Percentiles rank a stretch among this genome's conserved stretches.
Evolutionary conservation across 2,329 filamentous ascomycete genomes (phyloP).

Genomic region (Chlorencoelia australis): DNA sequence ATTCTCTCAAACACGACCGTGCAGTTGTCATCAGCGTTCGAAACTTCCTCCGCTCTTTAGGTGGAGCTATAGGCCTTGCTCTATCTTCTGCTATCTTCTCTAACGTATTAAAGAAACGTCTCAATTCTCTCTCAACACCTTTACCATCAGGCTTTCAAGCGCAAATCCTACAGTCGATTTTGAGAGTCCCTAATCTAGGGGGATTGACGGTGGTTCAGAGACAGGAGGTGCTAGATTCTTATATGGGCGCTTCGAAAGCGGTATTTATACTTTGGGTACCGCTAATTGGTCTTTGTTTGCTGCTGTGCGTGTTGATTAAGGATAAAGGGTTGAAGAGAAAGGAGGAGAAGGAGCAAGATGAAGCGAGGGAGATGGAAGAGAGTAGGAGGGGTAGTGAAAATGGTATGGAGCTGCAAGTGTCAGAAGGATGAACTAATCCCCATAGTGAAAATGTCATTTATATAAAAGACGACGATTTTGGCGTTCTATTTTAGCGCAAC

Average conservation of each 20-base stretch:
- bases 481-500: no score
- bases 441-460: no score
- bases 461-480: no score
- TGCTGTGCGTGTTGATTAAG: conserved; percentile 41
- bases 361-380: no score
- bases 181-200: conserved; percentile 19
- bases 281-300: conserved; percentile 39
- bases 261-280: conserved; percentile 49
- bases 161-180: conserved; percentile 17
- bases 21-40: conserved; percentile 52
- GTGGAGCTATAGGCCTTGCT: conserved; percentile 48
- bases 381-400: no score
- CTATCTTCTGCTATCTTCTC: conserved; percentile 42
- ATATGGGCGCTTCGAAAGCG: conserved; percentile 41
- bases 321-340: conserved; percentile 36
- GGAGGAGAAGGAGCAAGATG: conserved; percentile 21
- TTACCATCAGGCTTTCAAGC: conserved; percentile 13
- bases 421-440: no score
- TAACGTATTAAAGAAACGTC: conserved; percentile 23
- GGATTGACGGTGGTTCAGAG: conserved; percentile 11
- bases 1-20: conserved; percentile 44
- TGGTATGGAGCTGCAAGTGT: no score
- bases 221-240: conserved; percentile 37
- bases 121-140: conserved; percentile 9
- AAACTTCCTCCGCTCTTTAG: conserved; percentile 51